Base-by-base conservation (phyloP, 1,139 yeast genomes). In the Debaryomyces nepalensis region DNA sequence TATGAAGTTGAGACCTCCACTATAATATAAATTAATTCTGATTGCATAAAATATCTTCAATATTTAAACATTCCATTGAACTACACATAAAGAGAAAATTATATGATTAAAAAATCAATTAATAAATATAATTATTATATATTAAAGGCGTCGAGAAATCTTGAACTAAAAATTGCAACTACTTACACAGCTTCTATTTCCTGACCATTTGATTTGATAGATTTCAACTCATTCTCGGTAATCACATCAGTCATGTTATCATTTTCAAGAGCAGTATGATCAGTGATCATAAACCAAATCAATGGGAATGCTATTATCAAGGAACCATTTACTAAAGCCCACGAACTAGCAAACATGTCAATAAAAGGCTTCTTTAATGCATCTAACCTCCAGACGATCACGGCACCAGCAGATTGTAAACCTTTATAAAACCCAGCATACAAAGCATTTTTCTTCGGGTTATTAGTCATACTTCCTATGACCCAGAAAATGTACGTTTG, bases 371-470 rank as follows among this genome's bases (percentile, higher is more conserved):
- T 54, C 4, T 58, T 59, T 39, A 65, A 50, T 26, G 81, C 74
- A 55, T 81, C 84, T 47, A 81, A 63, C 52, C 82, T 64, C 85
- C 86, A 81, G 8, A 75, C 77, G 44, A 81, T 67, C 16, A 83
- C 85, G 15, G 82, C 81, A 55, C 82, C 84, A 10, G 83, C 84
- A 21, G 82, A 75, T 63, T 81, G 87, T 40, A 81, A 61, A 46
- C 84, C 81, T 64, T 81, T 81, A 66, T 79, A 81, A 60, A 77
- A 77, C 35, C 85, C 84, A 34, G 81, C 82, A 52, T 79, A 79
- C 45, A 80, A 64, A 9, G 85, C 83, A 20, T 71, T 63, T 56
- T 73, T 78, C 62, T 77, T 70, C 26, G 84, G 77, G 56, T 76
- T 75, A 58, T 80, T 79, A 46, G 84, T 74, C 45, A 81, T 58